Base-by-base conservation (phyloP, 108 stramenopile species). In the Skeletonema menzelii region DNA sequence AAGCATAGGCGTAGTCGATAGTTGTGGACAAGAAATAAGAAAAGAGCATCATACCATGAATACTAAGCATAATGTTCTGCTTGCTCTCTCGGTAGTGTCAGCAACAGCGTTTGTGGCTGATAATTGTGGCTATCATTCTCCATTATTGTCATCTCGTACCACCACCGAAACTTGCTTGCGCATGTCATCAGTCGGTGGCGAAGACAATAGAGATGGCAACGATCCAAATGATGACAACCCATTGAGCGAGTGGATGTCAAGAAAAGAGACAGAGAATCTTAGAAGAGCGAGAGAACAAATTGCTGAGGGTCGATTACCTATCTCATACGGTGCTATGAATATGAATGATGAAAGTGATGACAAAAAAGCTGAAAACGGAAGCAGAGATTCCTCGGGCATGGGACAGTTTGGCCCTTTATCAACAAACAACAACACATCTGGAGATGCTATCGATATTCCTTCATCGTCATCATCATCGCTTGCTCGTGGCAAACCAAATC, bases 401-500 rank as follows among this genome's bases (percentile, higher is more conserved):
- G 49, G 49, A 22, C 49, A 53, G 22, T 60, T 60, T 35, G 59
- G 59, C 34, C 59, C 59, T 31, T 31, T 60, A 35, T 35, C 34
- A 60, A 34, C 34, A 3, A 31, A 60, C 17, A 34, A 31, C 12
- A 35, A 6, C 31, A 35, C 31, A 34, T 4, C 28, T 19, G 59
- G 27, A 17, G 17, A n/a, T 13, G 12, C 30, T 67, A 22, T 65
- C 63, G 27, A 46, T 69, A 0, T 53, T 58, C 26, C 67, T 46
- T 47, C 31, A 35, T 28, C 49, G 47, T 15, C 24, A 19, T 15
- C 15, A 5, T 59, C 34, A 20, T 35, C 24, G 46, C 56, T 53
- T 14, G 13, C 69, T 63, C 35, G 40, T 24, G 30, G 37, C 31
- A 8, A 53, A 42, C 28, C 53, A 6, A 94, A 95, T 70, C 91